Percentiles rank a stretch among this genome's conserved stretches.
Evolutionary conservation across 176 grass and related monocot species (phyloP).

Genomic region (Puya raimondii): DNA sequence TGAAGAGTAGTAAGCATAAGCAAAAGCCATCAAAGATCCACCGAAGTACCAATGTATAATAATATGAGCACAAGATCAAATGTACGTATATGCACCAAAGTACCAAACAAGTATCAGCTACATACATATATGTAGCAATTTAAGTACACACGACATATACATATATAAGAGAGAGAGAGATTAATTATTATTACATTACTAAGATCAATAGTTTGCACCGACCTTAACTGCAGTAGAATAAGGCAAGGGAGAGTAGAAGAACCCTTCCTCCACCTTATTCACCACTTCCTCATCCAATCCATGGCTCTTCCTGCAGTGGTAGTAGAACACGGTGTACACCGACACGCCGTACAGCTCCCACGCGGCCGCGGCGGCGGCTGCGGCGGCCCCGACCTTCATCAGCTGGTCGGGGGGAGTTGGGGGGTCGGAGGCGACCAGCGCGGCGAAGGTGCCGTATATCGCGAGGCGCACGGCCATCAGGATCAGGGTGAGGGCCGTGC

Average conservation of each 20-base stretch:
- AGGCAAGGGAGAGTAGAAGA: constrained; percentile 23
- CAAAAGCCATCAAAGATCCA: too few relatives aligned
- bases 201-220: too few relatives aligned
- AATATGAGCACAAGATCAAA: too few relatives aligned
- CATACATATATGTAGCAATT: too few relatives aligned
- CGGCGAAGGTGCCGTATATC: constrained; percentile 15
- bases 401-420: constrained; percentile 7
- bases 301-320: constrained; percentile 40
- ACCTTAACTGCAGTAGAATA: too few relatives aligned
- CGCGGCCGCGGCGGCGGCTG: constrained; percentile 15
- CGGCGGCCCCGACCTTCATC: constrained; percentile 18
- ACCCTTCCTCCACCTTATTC: not conserved
- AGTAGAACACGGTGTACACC: constrained; percentile 36
- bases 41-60: too few relatives aligned
- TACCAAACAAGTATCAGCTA: too few relatives aligned
- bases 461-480: constrained; percentile 16
- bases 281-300: constrained; percentile 22
- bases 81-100: too few relatives aligned
- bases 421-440: not conserved
- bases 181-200: too few relatives aligned
- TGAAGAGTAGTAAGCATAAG: too few relatives aligned
- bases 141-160: too few relatives aligned
- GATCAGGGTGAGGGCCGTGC: constrained; percentile 24
- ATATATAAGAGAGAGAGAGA: too few relatives aligned
- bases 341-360: constrained; percentile 29